Percentiles rank a stretch among this genome's conserved stretches.
These are phyloP conservation scores for Russula sp. DNA, from an alignment of 768 basidiomycete species.

Conservation along the genomic window DNA sequence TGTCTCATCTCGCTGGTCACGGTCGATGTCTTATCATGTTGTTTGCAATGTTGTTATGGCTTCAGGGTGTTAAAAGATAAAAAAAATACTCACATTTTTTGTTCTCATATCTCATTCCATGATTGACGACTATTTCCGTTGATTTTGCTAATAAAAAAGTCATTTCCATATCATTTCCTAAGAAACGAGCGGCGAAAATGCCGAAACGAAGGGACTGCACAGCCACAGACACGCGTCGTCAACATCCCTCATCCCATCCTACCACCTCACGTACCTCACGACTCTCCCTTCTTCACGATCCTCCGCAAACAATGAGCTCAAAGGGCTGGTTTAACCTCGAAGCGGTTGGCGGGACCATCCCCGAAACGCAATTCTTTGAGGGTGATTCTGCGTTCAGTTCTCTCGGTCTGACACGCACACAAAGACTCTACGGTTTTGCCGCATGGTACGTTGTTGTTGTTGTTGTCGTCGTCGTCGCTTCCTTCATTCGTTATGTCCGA, in stretches of 20 bases:
- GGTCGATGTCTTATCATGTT: conserved; percentile 24
- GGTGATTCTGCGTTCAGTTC: conserved; percentile 85
- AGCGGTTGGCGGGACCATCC: conserved; percentile 55
- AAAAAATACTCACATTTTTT: not conserved
- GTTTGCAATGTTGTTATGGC: conserved; percentile 9
- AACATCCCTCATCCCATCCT: not conserved
- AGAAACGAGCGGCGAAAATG: not conserved
- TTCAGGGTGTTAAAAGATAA: not conserved
- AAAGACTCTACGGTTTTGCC: conserved; percentile 82
- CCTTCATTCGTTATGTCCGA: not conserved
- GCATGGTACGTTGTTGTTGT: conserved; percentile 59
- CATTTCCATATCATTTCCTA: too few relatives aligned
- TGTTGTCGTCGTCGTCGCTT: too few relatives aligned
- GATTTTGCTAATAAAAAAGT: too few relatives aligned
- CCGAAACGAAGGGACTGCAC: not conserved
- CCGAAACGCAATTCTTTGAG: conserved; percentile 82
- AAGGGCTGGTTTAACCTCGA: conserved; percentile 91
- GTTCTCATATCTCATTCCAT: not conserved
- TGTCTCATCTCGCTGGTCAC: conserved; percentile 26
- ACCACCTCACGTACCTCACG: conserved; percentile 3
- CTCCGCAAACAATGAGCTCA: conserved; percentile 43
- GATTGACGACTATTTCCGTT: not conserved
- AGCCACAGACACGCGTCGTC: conserved; percentile 1
- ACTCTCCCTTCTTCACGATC: conserved; percentile 2
- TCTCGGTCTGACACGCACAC: conserved; percentile 72